These are phyloP conservation scores for Sporothrix variecibatus DNA, from an alignment of 2,329 filamentous ascomycete species.

Conservation along the genomic window DNA sequence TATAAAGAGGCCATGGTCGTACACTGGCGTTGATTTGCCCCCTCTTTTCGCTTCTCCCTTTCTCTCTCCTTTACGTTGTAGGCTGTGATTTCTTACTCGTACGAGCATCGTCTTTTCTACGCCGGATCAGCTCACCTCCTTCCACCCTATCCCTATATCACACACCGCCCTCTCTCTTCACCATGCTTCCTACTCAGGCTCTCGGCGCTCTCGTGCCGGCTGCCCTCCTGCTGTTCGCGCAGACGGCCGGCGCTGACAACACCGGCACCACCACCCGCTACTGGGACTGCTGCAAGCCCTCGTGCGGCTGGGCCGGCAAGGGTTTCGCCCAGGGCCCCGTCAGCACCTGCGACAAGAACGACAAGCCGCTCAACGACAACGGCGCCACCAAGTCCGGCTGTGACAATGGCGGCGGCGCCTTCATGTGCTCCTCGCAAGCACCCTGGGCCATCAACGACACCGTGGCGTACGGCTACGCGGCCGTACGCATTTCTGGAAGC, in stretches of 20 bases:
- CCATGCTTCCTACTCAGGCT: conserved; percentile 21
- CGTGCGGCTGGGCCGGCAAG: conserved; percentile 57
- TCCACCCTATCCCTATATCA: background rate
- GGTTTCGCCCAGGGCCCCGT: conserved; percentile 46
- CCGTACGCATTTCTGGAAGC: conserved; percentile 48
- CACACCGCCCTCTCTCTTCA: background rate
- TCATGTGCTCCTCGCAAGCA: conserved; percentile 54
- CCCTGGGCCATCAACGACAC: conserved; percentile 54
- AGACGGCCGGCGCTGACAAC: conserved; percentile 18
- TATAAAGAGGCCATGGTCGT: background rate
- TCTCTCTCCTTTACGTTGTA: background rate
- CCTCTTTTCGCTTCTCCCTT: background rate
- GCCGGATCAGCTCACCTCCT: background rate
- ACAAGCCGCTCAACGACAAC: conserved; percentile 50
- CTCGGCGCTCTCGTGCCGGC: conserved; percentile 17
- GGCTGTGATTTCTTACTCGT: background rate
- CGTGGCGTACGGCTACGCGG: conserved; percentile 57
- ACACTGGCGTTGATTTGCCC: background rate
- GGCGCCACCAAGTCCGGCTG: conserved; percentile 40
- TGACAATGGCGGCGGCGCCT: conserved; percentile 51
- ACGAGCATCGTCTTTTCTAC: background rate
- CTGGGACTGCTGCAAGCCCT: conserved; percentile 71
- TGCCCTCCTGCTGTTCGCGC: conserved; percentile 7
- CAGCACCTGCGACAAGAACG: conserved; percentile 49
- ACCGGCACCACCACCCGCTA: conserved; percentile 31